A percentile compares a stretch with the other conserved stretches of the same genome.
Evolutionary conservation across 177 flowering plant species (phyloP).

Genomic region (Tripterygium wilfordii): DNA sequence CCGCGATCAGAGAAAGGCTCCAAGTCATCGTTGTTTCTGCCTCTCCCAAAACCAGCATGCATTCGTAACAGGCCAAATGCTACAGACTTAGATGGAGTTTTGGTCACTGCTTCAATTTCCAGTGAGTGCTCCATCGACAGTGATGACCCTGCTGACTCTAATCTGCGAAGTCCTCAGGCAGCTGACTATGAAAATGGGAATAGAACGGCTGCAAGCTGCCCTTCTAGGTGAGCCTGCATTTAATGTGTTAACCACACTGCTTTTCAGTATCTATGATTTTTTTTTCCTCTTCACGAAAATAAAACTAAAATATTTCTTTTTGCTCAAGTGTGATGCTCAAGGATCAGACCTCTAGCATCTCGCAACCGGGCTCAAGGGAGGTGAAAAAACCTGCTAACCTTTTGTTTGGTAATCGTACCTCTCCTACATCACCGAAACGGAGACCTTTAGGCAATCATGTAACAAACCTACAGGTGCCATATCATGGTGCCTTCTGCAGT

Average conservation of each 20-base stretch:
- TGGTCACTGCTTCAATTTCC: conserved; percentile 65
- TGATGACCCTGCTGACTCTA: conserved; percentile 69
- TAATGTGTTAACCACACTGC: too few relatives aligned
- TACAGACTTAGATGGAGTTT: conserved; percentile 61
- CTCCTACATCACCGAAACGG: conserved; percentile 47
- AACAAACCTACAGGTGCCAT: conserved; percentile 57
- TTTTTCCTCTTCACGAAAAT: too few relatives aligned
- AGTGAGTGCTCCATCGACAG: conserved; percentile 66
- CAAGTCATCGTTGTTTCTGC: conserved; percentile 40
- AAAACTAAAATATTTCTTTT: too few relatives aligned
- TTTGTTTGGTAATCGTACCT: conserved; percentile 25
- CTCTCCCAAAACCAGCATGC: conserved; percentile 61
- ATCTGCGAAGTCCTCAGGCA: conserved; percentile 58
- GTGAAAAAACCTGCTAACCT: conserved; percentile 31
- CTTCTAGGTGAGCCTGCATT: conserved; percentile 53
- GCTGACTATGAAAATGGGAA: conserved; percentile 54
- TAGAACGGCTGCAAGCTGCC: conserved; percentile 51
- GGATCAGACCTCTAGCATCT: conserved; percentile 34
- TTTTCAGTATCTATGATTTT: too few relatives aligned
- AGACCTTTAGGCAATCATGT: conserved; percentile 41
- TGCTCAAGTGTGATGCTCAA: conserved; percentile 37
- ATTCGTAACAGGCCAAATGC: conserved; percentile 32
- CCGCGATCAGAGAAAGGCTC: conserved; percentile 38
- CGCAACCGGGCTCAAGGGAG: conserved; percentile 42
- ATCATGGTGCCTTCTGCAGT: conserved; percentile 47